These are phyloP conservation scores for Dioscorea cayenensis DNA, from an alignment of 116 monocot species.

Conservation along the genomic window DNA sequence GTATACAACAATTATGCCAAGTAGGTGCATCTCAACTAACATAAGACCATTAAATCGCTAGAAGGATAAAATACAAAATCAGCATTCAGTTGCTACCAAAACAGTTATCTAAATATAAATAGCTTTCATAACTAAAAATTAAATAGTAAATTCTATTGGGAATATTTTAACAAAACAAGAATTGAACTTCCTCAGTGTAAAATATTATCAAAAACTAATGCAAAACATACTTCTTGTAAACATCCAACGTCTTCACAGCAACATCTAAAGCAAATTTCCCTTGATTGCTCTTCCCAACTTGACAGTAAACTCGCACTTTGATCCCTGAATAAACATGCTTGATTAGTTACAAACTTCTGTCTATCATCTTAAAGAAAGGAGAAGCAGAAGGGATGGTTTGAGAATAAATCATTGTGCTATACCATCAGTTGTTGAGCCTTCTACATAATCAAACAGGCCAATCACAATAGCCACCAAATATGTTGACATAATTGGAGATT, in stretches of 20 bases:
- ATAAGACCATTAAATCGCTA: not conserved
- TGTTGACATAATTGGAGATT: slow-evolving; percentile 96
- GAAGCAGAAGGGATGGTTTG: not conserved
- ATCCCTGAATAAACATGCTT: slow-evolving; percentile 38
- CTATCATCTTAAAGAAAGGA: not conserved
- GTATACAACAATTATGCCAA: too few relatives aligned
- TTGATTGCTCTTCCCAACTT: slow-evolving; percentile 86
- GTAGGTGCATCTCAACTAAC: not conserved
- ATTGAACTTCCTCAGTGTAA: not conserved
- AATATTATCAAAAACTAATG: not conserved
- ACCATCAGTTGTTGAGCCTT: slow-evolving; percentile 77
- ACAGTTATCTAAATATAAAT: too few relatives aligned
- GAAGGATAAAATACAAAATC: not conserved
- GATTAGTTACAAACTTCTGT: not conserved
- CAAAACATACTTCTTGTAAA: slow-evolving; percentile 57
- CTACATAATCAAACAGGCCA: slow-evolving; percentile 92
- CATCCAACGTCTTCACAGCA: slow-evolving; percentile 82
- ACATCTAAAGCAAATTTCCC: slow-evolving; percentile 95
- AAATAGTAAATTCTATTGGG: not conserved
- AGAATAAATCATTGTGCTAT: slow-evolving; percentile 7
- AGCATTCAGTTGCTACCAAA: not conserved
- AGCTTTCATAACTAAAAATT: too few relatives aligned
- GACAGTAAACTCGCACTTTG: slow-evolving; percentile 82
- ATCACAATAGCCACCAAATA: slow-evolving; percentile 94
- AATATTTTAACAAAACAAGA: not conserved